Conservation (phyloP, 208 protist genomes). For the Trypanosoma lewisi region DNA sequence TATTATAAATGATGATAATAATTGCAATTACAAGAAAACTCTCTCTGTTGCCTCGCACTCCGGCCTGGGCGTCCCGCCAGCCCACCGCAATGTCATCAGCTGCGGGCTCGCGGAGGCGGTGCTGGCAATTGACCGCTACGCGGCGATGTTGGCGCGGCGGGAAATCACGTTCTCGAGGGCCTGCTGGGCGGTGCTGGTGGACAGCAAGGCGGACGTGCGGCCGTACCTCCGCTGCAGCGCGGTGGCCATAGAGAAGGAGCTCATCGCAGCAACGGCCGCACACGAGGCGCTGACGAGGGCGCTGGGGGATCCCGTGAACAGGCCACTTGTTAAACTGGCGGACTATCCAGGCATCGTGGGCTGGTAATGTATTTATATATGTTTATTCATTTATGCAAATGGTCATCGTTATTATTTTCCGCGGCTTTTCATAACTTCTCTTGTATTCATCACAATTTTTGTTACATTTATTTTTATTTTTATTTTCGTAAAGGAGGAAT, state of each 20-base stretch:
- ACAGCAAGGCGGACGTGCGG: constrained; percentile 39
- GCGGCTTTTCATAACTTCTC: no score
- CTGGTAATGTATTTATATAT: constrained; percentile 9
- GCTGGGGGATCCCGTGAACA: constrained; percentile 15
- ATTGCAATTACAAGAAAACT: no score
- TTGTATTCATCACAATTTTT: no score
- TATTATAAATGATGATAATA: no score
- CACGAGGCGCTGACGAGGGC: constrained; percentile 34
- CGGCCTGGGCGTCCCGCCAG: background rate
- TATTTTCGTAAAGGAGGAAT: no score
- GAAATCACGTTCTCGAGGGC: constrained; percentile 60
- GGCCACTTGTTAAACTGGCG: constrained; percentile 8
- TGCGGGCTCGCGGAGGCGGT: constrained; percentile 61
- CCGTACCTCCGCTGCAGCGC: constrained; percentile 33
- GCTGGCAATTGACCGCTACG: constrained; percentile 58
- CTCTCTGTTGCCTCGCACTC: background rate
- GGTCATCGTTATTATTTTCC: constrained; percentile 5
- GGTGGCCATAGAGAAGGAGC: constrained; percentile 56
- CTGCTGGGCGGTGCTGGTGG: constrained; percentile 62
- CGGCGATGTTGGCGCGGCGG: constrained; percentile 54
- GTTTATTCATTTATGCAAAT: background rate
- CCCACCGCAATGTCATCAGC: constrained; percentile 51
- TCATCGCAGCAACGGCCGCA: constrained; percentile 51
- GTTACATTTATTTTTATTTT: no score
- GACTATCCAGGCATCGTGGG: constrained; percentile 22